phyloP scores from a whole-genome alignment of 768 basidiomycete genomes.

The Tricholoma saponaceum region DNA sequence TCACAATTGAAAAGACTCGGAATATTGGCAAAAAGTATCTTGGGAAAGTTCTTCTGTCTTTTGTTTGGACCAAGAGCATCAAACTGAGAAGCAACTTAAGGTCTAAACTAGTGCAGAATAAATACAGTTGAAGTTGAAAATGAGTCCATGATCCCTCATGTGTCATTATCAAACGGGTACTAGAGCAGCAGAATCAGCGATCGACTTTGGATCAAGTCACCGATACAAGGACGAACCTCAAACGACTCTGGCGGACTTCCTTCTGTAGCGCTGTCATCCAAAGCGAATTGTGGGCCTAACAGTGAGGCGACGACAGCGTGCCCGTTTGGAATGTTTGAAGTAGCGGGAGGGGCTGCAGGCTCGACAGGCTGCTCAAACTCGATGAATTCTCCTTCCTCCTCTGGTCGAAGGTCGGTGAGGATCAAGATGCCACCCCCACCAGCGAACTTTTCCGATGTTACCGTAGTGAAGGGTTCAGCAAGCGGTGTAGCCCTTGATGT shows the following conservation, averaged over 20 bases:
- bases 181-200: conserved; percentile 26
- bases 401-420: conserved; percentile 67
- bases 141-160: conserved; percentile 27
- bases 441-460: conserved; percentile 55
- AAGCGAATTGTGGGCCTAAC: conserved; percentile 54
- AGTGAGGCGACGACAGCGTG: conserved; percentile 27
- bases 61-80: not conserved
- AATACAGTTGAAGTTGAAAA: not conserved
- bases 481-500: conserved; percentile 31
- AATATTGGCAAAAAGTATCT: not conserved
- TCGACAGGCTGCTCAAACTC: conserved; percentile 41
- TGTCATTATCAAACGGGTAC: conserved; percentile 77
- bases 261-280: conserved; percentile 70
- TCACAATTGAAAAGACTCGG: not conserved
- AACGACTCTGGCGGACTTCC: conserved; percentile 76
- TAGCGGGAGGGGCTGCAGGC: conserved; percentile 21
- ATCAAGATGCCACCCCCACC: conserved; percentile 89
- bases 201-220: not conserved
- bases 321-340: conserved; percentile 24
- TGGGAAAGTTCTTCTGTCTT: not conserved
- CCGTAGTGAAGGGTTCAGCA: conserved; percentile 22
- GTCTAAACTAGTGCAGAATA: not conserved
- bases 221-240: conserved; percentile 54
- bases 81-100: not conserved
- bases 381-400: conserved; percentile 73